Conservation (phyloP, 306 rosid genomes). For the Cucumis hystrix region DNA sequence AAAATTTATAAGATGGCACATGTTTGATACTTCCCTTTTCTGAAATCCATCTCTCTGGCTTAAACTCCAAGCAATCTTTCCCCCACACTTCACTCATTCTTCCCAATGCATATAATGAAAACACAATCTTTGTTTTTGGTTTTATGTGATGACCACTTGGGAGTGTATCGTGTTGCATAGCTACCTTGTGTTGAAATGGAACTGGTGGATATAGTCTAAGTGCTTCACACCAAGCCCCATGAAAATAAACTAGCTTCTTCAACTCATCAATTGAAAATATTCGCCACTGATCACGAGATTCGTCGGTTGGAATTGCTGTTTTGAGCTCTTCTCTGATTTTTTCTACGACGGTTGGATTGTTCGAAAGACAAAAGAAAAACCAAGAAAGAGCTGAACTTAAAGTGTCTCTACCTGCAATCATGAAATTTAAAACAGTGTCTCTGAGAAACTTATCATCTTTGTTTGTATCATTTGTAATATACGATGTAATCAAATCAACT, state of each 20-base stretch:
- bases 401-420: conserved; percentile 13
- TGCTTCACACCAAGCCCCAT: conserved; percentile 36
- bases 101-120: conserved; percentile 36
- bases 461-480: not conserved
- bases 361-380: conserved; percentile 16
- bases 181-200: conserved; percentile 18
- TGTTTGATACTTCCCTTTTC: conserved; percentile 12
- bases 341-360: conserved; percentile 1
- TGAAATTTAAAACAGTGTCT: conserved; percentile 6
- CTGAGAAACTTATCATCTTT: conserved; percentile 8
- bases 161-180: conserved; percentile 13
- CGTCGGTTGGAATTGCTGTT: not conserved
- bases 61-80: conserved; percentile 30
- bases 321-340: conserved; percentile 19
- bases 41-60: conserved; percentile 55
- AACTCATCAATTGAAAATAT: conserved; percentile 9
- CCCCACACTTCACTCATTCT: conserved; percentile 41
- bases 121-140: conserved; percentile 6
- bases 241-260: conserved; percentile 28
- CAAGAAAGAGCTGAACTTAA: conserved; percentile 8
- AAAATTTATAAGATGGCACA: conserved; percentile 26
- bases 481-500: conserved; percentile 13
- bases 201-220: conserved; percentile 38
- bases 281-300: not conserved
- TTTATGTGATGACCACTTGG: conserved; percentile 29